phyloP scores from a whole-genome alignment of 2,329 filamentous ascomycete genomes.

The Clarireedia homoeocarpa region DNA sequence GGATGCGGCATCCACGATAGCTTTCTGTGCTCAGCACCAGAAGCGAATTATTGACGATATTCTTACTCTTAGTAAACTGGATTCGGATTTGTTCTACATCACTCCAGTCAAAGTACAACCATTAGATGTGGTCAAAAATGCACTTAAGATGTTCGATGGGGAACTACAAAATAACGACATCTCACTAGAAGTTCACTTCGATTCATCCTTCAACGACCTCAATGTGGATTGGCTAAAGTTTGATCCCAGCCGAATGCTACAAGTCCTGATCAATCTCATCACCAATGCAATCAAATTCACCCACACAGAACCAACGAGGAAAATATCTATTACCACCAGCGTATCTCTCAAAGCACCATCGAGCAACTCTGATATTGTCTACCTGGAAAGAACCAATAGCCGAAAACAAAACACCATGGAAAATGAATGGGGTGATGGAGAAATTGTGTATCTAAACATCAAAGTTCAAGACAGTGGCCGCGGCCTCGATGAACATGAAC shows the following conservation, averaged over 20 bases:
- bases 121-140: slow-evolving; percentile 55
- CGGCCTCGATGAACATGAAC: slow-evolving; percentile 63
- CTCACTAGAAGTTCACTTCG: slow-evolving; percentile 54
- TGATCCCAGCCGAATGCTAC: slow-evolving; percentile 67
- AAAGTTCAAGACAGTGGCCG: slow-evolving; percentile 72
- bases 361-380: background rate
- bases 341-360: slow-evolving; percentile 13
- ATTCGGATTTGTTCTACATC: slow-evolving; percentile 62
- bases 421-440: slow-evolving; percentile 57
- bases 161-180: slow-evolving; percentile 65
- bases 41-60: slow-evolving; percentile 65
- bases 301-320: slow-evolving; percentile 49
- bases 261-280: slow-evolving; percentile 73
- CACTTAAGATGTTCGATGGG: slow-evolving; percentile 71
- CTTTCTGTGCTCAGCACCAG: slow-evolving; percentile 64
- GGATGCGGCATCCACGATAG: slow-evolving; percentile 75
- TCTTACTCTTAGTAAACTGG: slow-evolving; percentile 59
- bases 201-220: slow-evolving; percentile 50
- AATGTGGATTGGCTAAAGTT: slow-evolving; percentile 57
- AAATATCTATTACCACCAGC: slow-evolving; percentile 37
- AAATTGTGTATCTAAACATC: slow-evolving; percentile 63
- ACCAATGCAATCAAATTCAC: slow-evolving; percentile 83
- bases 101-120: slow-evolving; percentile 65
- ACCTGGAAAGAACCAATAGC: slow-evolving; percentile 26
- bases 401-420: slow-evolving; percentile 21